A percentile compares a stretch with the other conserved stretches of the same genome.
Conservation (phyloP, 176 grass and related monocot species). For the Oryza longistaminata region DNA sequence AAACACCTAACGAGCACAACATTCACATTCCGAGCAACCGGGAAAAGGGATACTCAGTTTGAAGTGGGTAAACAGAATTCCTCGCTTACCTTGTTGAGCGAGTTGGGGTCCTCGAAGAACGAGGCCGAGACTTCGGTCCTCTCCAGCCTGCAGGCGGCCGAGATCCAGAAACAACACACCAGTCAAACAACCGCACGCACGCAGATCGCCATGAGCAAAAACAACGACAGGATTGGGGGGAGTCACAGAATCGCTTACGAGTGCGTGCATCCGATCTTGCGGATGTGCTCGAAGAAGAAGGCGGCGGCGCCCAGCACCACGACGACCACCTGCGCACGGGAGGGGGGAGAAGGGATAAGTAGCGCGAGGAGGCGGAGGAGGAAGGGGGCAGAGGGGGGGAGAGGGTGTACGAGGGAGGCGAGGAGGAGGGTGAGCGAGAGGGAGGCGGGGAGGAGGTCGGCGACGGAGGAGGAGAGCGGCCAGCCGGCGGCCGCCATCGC, state of each 20-base stretch:
- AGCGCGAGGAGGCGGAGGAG: background rate
- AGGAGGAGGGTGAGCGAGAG: slow-evolving; percentile 56
- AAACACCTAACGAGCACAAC: slow-evolving; percentile 24
- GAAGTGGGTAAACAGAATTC: background rate
- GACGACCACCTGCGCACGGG: slow-evolving; percentile 51
- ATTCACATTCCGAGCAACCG: background rate
- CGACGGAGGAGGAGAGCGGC: slow-evolving; percentile 48
- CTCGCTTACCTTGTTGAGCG: slow-evolving; percentile 70
- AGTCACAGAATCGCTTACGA: slow-evolving; percentile 41
- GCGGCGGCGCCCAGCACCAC: slow-evolving; percentile 49
- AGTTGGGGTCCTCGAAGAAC: slow-evolving; percentile 93
- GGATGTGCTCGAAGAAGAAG: slow-evolving; percentile 83
- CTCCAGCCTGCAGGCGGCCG: slow-evolving; percentile 54
- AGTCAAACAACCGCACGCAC: slow-evolving; percentile 34
- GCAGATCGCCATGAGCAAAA: slow-evolving; percentile 15
- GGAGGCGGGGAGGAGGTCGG: slow-evolving; percentile 40
- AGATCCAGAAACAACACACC: slow-evolving; percentile 36
- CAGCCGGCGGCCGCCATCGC: slow-evolving; percentile 42
- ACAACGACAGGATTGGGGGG: background rate
- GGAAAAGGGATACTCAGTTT: background rate
- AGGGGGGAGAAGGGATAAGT: slow-evolving; percentile 13
- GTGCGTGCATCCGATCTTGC: slow-evolving; percentile 82
- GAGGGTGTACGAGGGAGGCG: slow-evolving; percentile 50
- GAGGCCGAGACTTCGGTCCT: slow-evolving; percentile 54
- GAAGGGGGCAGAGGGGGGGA: background rate